phyloP scores from a whole-genome alignment of 2,329 filamentous ascomycete species.

The Sarocladium strictum region DNA sequence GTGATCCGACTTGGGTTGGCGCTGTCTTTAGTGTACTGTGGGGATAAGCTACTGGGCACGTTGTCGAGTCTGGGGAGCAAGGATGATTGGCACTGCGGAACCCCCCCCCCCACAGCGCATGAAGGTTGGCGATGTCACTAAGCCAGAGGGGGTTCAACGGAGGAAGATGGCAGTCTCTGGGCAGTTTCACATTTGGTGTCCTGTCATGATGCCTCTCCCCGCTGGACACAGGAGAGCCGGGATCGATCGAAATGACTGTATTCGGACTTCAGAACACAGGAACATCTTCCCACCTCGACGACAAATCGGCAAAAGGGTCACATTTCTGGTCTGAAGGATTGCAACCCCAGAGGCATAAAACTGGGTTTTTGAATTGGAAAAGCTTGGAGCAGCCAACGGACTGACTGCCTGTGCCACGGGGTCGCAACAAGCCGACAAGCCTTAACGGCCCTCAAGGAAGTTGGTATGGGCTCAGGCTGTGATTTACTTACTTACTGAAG shows the following conservation, averaged over 20 bases:
- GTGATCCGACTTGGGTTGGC: constrained; percentile 3
- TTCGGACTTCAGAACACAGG: not conserved
- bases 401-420: not conserved
- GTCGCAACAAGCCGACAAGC: not conserved
- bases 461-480: no score
- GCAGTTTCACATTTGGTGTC: constrained; percentile 2
- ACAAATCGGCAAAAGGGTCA: no score
- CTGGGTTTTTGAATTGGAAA: not conserved
- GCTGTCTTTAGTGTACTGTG: not conserved
- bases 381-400: not conserved
- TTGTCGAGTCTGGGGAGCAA: not conserved
- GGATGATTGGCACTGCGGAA: not conserved
- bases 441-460: no score
- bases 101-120: not conserved
- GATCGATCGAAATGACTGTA: not conserved
- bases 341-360: no score
- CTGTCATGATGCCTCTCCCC: not conserved
- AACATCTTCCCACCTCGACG: not conserved
- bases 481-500: no score
- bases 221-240: no score
- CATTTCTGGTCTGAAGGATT: no score
- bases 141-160: constrained; percentile 2
- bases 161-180: not conserved
- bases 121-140: not conserved
- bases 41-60: not conserved